These are phyloP conservation scores for Ilyonectria mors-panacis DNA, from an alignment of 2,329 filamentous ascomycete species.

Conservation along the genomic window DNA sequence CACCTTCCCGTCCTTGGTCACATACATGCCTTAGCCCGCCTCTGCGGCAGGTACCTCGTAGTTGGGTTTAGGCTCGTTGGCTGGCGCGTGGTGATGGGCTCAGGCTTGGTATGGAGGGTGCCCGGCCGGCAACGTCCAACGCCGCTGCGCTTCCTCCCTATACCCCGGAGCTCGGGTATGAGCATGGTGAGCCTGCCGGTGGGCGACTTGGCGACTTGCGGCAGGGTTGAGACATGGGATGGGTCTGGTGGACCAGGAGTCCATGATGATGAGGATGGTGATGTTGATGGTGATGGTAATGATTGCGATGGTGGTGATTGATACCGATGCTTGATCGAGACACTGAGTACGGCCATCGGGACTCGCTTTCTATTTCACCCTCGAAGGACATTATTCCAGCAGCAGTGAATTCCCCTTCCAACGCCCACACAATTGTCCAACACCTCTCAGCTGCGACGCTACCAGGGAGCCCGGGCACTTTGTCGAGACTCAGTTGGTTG, in stretches of 20 bases:
- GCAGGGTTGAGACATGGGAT: conserved; percentile 29
- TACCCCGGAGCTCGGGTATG: conserved; percentile 25
- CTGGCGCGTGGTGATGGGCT: conserved; percentile 35
- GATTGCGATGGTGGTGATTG: conserved; percentile 26
- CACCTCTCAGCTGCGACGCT: not conserved
- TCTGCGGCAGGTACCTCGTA: conserved; percentile 32
- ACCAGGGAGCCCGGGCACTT: not conserved
- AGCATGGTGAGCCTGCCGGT: conserved; percentile 22
- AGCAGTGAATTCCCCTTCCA: no score
- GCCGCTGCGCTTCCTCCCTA: conserved; percentile 33
- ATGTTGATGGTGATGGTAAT: no score
- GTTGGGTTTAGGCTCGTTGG: conserved; percentile 36
- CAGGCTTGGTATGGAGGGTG: conserved; percentile 24
- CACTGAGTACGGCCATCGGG: conserved; percentile 10
- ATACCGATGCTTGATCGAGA: conserved; percentile 12
- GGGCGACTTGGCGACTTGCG: conserved; percentile 30
- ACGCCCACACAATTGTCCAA: not conserved
- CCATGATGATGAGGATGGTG: conserved; percentile 7
- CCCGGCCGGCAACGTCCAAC: conserved; percentile 44
- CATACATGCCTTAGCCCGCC: conserved; percentile 32
- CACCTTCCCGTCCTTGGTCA: conserved; percentile 30
- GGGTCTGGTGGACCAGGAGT: conserved; percentile 20
- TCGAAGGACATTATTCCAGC: conserved; percentile 2
- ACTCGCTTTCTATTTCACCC: not conserved
- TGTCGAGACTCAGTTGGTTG: conserved; percentile 4